Conservation (phyloP, 2,329 filamentous ascomycete species). For the Endocalyx cinctus region DNA sequence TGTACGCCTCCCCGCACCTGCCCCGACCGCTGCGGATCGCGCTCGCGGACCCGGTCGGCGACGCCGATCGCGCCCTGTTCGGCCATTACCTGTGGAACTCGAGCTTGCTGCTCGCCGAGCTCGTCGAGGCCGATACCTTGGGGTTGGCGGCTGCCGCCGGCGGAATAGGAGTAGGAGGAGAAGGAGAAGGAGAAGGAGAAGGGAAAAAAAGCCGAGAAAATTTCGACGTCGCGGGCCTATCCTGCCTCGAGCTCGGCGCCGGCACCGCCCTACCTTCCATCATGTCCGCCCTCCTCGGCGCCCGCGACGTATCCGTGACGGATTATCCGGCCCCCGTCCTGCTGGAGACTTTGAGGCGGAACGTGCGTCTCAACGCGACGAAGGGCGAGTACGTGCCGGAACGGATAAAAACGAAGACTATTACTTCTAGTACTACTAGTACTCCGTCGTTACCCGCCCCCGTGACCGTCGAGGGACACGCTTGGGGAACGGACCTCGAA, state of each 20-base stretch:
- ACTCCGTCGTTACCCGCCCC: too few relatives aligned
- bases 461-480: conserved; percentile 31
- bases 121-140: conserved; percentile 47
- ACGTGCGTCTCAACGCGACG: conserved; percentile 50
- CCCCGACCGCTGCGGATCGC: conserved; percentile 39
- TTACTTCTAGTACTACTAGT: too few relatives aligned
- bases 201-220: conserved; percentile 1
- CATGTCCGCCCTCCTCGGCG: conserved; percentile 44
- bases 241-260: conserved; percentile 62
- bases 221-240: conserved; percentile 47
- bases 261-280: conserved; percentile 55
- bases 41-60: conserved; percentile 43
- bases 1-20: conserved; percentile 53
- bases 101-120: conserved; percentile 49
- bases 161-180: not conserved
- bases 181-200: not conserved
- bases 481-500: conserved; percentile 18
- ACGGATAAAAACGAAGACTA: conserved; percentile 6
- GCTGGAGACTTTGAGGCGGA: conserved; percentile 52
- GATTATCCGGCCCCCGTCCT: conserved; percentile 64
- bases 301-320: conserved; percentile 50
- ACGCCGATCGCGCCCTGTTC: conserved; percentile 57
- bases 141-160: conserved; percentile 8
- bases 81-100: conserved; percentile 74
- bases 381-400: conserved; percentile 22